These are phyloP conservation scores for Oryza glumipatula DNA, from an alignment of 176 grass and related monocot species.

Conservation along the genomic window DNA sequence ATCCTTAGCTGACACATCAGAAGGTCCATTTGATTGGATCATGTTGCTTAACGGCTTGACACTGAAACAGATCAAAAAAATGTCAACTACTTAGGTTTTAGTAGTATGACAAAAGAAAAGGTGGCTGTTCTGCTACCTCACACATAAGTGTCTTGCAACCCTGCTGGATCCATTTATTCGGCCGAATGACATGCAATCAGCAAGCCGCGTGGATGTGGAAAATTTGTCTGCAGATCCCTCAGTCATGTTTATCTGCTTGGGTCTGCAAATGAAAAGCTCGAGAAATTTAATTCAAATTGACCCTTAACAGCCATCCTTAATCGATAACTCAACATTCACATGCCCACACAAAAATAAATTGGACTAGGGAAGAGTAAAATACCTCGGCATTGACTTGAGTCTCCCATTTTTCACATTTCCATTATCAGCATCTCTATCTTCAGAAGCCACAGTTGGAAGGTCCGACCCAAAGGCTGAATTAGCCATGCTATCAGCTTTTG, in stretches of 20 bases:
- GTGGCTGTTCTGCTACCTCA: background rate
- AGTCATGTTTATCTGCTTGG: slow-evolving; percentile 32
- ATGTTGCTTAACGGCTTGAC: background rate
- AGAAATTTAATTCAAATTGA: background rate
- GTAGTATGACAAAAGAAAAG: background rate
- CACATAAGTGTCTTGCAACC: slow-evolving; percentile 8
- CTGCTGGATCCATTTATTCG: slow-evolving; percentile 33
- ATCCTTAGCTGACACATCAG: background rate
- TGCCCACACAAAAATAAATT: background rate
- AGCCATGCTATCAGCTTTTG: slow-evolving; percentile 5
- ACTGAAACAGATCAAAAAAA: slow-evolving; percentile 7
- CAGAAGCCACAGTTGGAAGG: slow-evolving; percentile 27
- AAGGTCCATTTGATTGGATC: slow-evolving; percentile 4
- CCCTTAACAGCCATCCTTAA: background rate
- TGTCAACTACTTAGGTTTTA: background rate
- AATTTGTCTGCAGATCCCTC: slow-evolving; percentile 31
- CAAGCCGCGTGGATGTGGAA: slow-evolving; percentile 32
- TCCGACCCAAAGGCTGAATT: slow-evolving; percentile 20
- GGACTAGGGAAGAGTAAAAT: background rate
- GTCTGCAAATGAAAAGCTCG: slow-evolving; percentile 13
- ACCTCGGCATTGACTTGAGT: slow-evolving; percentile 46
- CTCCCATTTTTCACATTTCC: slow-evolving; percentile 29
- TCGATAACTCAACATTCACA: slow-evolving; percentile 6
- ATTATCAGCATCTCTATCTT: slow-evolving; percentile 34
- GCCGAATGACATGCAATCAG: slow-evolving; percentile 42